These are phyloP conservation scores for Termitomyces titanicus DNA, from an alignment of 768 basidiomycete genomes.

Conservation along the genomic window DNA sequence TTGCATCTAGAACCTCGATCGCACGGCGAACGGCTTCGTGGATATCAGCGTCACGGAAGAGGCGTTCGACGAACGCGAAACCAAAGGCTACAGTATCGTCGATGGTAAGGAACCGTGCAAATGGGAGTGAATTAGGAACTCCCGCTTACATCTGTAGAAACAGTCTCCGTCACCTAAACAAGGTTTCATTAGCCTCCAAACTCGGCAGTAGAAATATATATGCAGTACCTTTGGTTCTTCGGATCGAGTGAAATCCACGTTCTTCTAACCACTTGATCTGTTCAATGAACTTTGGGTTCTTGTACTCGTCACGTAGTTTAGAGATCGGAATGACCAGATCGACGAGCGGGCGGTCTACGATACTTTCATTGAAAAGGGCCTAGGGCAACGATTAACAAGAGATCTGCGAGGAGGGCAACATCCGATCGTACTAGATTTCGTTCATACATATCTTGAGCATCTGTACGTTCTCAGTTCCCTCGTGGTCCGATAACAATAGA, in stretches of 20 bases:
- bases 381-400: neutral
- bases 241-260: slow-evolving; percentile 62
- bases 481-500: neutral
- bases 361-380: slow-evolving; percentile 30
- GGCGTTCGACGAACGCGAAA: slow-evolving; percentile 75
- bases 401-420: neutral
- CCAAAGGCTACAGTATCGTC: slow-evolving; percentile 56
- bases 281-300: slow-evolving; percentile 56
- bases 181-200: neutral
- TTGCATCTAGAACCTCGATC: slow-evolving; percentile 47
- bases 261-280: slow-evolving; percentile 72
- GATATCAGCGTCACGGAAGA: slow-evolving; percentile 46
- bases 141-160: slow-evolving; percentile 77
- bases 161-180: slow-evolving; percentile 82
- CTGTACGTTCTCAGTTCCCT: neutral
- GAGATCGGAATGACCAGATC: slow-evolving; percentile 49
- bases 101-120: neutral
- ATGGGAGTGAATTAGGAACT: neutral
- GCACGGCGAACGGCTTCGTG: slow-evolving; percentile 45
- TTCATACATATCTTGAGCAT: slow-evolving; percentile 15
- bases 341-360: slow-evolving; percentile 48
- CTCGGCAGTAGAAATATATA: slow-evolving; percentile 8
- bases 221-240: slow-evolving; percentile 75
- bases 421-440: slow-evolving; percentile 19
- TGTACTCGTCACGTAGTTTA: slow-evolving; percentile 63